Percentiles rank a stretch among this genome's conserved stretches.
phyloP scores from a whole-genome alignment of 495 filamentous ascomycete genomes.

The Evernia prunastri region DNA sequence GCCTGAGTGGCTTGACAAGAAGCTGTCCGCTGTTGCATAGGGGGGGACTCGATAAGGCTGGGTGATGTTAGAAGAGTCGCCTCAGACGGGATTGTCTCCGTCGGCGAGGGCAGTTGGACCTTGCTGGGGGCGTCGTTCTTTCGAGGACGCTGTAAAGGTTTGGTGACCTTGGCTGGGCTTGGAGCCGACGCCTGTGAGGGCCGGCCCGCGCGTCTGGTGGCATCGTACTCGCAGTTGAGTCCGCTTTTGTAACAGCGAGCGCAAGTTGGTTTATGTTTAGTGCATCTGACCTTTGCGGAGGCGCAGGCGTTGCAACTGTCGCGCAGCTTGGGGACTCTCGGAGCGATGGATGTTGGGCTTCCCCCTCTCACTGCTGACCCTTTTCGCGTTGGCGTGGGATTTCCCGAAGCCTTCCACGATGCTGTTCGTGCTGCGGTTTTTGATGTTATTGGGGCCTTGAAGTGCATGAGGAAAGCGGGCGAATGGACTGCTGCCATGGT shows the following conservation, averaged over 20 bases:
- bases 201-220: conserved; percentile 13
- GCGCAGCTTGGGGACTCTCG: conserved; percentile 15
- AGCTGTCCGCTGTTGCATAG: neutral
- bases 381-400: neutral
- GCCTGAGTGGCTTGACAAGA: neutral
- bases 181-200: neutral
- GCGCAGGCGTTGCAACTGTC: conserved; percentile 18
- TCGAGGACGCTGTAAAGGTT: neutral
- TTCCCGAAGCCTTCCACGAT: neutral
- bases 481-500: neutral
- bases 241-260: conserved; percentile 12
- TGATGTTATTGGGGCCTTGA: neutral
- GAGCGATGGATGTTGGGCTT: conserved; percentile 12
- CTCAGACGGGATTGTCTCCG: neutral
- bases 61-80: neutral
- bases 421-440: neutral
- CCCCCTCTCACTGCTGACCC: neutral
- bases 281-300: conserved; percentile 17
- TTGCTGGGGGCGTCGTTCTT: neutral
- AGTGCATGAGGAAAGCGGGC: neutral
- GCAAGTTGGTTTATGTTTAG: conserved; percentile 17
- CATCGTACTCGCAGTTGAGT: conserved; percentile 17
- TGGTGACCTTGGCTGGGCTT: neutral
- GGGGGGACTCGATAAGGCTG: neutral
- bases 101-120: neutral